phyloP scores from a whole-genome alignment of 495 filamentous ascomycete species.

The Tuber umbilicatum region DNA sequence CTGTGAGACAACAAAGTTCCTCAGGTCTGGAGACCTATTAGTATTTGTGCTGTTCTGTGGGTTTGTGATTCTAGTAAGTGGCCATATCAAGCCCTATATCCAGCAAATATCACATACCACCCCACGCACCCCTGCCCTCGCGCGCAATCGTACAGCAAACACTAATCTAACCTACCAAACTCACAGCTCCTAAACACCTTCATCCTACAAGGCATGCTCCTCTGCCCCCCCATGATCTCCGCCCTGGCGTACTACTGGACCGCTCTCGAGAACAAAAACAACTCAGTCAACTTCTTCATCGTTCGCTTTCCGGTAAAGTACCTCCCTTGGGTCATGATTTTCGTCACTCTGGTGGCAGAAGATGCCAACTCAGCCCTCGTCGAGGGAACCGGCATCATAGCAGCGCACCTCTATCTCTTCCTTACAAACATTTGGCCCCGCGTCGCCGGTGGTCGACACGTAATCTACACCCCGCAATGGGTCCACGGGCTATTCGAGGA shows the following conservation, averaged over 20 bases:
- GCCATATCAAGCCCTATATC: not conserved
- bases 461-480: constrained; percentile 31
- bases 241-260: constrained; percentile 40
- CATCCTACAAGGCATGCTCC: constrained; percentile 31
- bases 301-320: constrained; percentile 40
- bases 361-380: constrained; percentile 29
- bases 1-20: constrained; percentile 36
- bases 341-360: constrained; percentile 31
- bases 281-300: constrained; percentile 36
- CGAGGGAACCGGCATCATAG: constrained; percentile 36
- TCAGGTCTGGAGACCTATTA: constrained; percentile 38
- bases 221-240: constrained; percentile 32
- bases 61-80: constrained; percentile 29
- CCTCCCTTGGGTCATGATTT: constrained; percentile 39
- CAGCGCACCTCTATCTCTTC: constrained; percentile 39
- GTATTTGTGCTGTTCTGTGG: constrained; percentile 38
- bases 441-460: constrained; percentile 33
- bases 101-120: not conserved
- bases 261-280: constrained; percentile 27
- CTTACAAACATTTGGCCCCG: constrained; percentile 39
- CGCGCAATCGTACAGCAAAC: constrained; percentile 5
- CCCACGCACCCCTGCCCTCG: not conserved
- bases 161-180: constrained; percentile 6
- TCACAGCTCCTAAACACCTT: constrained; percentile 33
- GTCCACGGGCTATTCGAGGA: constrained; percentile 31